Conservation (phyloP, 208 protist species). For the Herpetomonas muscarum region DNA sequence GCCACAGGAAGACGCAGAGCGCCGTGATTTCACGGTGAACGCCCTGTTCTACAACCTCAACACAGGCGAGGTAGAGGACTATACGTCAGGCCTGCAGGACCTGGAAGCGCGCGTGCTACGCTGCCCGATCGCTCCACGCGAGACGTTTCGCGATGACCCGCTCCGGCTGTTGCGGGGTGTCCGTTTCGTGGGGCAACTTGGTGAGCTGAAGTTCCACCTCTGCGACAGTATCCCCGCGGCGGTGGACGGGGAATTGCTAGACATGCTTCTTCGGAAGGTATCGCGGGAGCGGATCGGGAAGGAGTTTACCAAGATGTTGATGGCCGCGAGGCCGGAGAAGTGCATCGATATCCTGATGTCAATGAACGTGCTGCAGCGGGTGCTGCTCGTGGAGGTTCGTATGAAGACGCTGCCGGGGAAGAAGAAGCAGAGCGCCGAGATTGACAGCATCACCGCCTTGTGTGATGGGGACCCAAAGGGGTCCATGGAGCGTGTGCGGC, state of each 20-base stretch:
- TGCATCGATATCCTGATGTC: slow-evolving; percentile 59
- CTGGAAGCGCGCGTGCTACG: slow-evolving; percentile 77
- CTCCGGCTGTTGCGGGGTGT: slow-evolving; percentile 92
- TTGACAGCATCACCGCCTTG: slow-evolving; percentile 38
- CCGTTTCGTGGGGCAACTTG: slow-evolving; percentile 89
- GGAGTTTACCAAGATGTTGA: slow-evolving; percentile 83
- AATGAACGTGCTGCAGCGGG: slow-evolving; percentile 55
- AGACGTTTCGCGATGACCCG: slow-evolving; percentile 93
- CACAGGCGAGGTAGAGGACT: slow-evolving; percentile 93
- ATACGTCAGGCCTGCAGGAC: slow-evolving; percentile 90
- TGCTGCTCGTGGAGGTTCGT: slow-evolving; percentile 61
- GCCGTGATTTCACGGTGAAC: slow-evolving; percentile 99
- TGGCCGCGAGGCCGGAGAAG: slow-evolving; percentile 34
- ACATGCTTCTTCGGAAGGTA: slow-evolving; percentile 67
- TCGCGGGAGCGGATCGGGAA: slow-evolving; percentile 84
- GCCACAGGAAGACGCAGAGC: slow-evolving; percentile 91
- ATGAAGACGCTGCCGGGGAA: slow-evolving; percentile 33
- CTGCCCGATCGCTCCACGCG: slow-evolving; percentile 80
- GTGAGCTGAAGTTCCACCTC: slow-evolving; percentile 78
- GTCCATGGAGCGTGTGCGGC: slow-evolving; percentile 18
- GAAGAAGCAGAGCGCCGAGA: slow-evolving; percentile 33
- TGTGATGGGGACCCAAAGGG: slow-evolving; percentile 11
- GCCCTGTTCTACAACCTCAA: slow-evolving; percentile 99
- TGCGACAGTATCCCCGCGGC: slow-evolving; percentile 43
- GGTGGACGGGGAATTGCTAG: slow-evolving; percentile 49